Evolutionary conservation across 768 basidiomycete genomes (phyloP).

Genomic region (Trametes coccinea): DNA sequence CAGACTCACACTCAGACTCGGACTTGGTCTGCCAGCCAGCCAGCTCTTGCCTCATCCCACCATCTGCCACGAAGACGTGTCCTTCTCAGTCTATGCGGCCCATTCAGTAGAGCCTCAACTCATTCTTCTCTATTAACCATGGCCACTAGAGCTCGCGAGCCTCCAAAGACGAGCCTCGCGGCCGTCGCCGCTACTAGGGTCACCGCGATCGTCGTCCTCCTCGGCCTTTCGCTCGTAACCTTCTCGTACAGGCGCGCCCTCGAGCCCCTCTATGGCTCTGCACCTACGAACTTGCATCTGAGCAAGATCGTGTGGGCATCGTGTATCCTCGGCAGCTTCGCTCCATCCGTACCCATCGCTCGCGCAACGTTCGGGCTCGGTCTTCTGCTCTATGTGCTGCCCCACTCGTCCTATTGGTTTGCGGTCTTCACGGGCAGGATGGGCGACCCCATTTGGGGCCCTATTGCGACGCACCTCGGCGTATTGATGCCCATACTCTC

Average conservation of each 20-base stretch:
- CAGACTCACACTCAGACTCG: too few relatives aligned
- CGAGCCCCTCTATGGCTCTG: constrained; percentile 67
- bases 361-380: constrained; percentile 40
- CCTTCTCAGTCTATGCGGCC: constrained; percentile 1
- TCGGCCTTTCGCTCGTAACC: constrained; percentile 53
- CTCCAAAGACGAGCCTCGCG: constrained; percentile 11
- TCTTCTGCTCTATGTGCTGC: constrained; percentile 44
- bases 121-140: background rate
- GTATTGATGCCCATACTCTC: constrained; percentile 61
- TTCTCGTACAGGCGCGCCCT: constrained; percentile 64
- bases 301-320: constrained; percentile 38
- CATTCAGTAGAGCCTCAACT: background rate
- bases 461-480: constrained; percentile 55
- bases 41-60: background rate
- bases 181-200: constrained; percentile 22
- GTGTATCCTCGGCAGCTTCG: constrained; percentile 37
- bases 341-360: constrained; percentile 34
- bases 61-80: constrained; percentile 3
- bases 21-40: background rate
- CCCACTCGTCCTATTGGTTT: constrained; percentile 68
- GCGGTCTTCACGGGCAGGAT: constrained; percentile 58
- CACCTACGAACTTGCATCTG: constrained; percentile 54
- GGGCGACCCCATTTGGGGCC: constrained; percentile 54
- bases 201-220: constrained; percentile 25
- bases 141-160: background rate